Percentiles rank a stretch among this genome's conserved stretches.
These are phyloP conservation scores for Fragaria ananassa DNA, from an alignment of 306 rosid species.

Conservation along the genomic window DNA sequence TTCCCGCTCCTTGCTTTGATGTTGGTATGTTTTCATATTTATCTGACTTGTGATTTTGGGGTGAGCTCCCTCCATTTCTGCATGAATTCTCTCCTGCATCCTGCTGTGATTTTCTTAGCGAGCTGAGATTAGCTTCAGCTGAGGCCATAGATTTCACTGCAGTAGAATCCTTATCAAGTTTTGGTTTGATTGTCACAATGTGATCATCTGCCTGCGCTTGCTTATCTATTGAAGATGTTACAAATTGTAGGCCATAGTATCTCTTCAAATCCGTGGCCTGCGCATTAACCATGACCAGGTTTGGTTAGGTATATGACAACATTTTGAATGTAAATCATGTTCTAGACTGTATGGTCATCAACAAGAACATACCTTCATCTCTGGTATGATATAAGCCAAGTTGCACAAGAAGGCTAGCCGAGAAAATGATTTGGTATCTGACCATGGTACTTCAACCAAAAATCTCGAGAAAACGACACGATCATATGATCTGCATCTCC, in stretches of 20 bases:
- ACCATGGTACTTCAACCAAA: slow-evolving; percentile 63
- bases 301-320: not conserved
- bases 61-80: slow-evolving; percentile 2
- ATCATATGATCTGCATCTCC: slow-evolving; percentile 7
- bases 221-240: slow-evolving; percentile 76
- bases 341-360: not conserved
- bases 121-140: not conserved
- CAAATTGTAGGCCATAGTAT: slow-evolving; percentile 52
- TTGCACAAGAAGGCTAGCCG: slow-evolving; percentile 68
- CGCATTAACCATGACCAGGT: slow-evolving; percentile 12
- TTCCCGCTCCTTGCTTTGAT: slow-evolving; percentile 56
- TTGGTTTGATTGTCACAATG: slow-evolving; percentile 24
- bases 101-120: not conserved
- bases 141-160: not conserved
- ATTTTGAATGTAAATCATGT: not conserved
- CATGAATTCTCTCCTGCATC: not conserved
- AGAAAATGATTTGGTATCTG: slow-evolving; percentile 58
- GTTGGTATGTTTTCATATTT: too few species aligned
- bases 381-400: slow-evolving; percentile 77
- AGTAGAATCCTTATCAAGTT: slow-evolving; percentile 46
- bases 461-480: slow-evolving; percentile 55
- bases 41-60: not conserved
- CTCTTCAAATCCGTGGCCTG: slow-evolving; percentile 61
- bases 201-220: slow-evolving; percentile 44
- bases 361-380: slow-evolving; percentile 53